Evolutionary conservation across 257 asterid genomes (phyloP), one percentile per base, ranked within the genome.

Genomic region (Avicennia marina): DNA sequence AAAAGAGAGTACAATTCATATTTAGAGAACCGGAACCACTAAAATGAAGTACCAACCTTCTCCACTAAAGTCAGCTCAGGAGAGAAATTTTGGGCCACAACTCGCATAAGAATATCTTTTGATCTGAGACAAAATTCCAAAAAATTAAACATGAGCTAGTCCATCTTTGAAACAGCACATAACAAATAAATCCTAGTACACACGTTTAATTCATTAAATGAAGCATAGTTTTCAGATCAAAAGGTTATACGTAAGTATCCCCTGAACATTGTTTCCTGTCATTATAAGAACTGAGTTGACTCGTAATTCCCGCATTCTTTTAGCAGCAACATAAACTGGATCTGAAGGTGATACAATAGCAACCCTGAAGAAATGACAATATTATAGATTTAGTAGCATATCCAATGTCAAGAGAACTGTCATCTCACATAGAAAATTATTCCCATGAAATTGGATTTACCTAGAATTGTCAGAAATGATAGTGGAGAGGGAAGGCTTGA

Each of bases 401-500:
- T 40, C 38, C 48, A 62, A 46, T 31, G 49, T 39, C 29, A 67
- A 38, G 45, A 64, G 57, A 22, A 48, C 19, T 1, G 36, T 26
- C n/a, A n/a, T 21, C 20, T 60, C n/a, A n/a, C 33, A 32, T 49
- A 41, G 16, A 47, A 34, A 15, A 69, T 61, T 36, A 24, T 47
- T 32, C 24, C 8, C 19, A 57, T 52, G 70, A 56, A 22, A 43
- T 68, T 19, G 15, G 18, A 33, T 39, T 29, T 76, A 90, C 98
- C 84, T 85, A 40, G 89, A 62, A 76, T 31, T 75, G 36, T 87
- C 98, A 13, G 96, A 68, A 55, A 90, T 71, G 71, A 90, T 66
- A 31, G 88, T 69, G 61, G 96, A 90, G 54, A 90, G 78, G 44
- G 96, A 78, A 31, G 98, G 98, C 81, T 90, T 87, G 84, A 87